Evolutionary conservation across 2,329 filamentous ascomycete species (phyloP).

Genomic region (Podosphaera fusca): DNA sequence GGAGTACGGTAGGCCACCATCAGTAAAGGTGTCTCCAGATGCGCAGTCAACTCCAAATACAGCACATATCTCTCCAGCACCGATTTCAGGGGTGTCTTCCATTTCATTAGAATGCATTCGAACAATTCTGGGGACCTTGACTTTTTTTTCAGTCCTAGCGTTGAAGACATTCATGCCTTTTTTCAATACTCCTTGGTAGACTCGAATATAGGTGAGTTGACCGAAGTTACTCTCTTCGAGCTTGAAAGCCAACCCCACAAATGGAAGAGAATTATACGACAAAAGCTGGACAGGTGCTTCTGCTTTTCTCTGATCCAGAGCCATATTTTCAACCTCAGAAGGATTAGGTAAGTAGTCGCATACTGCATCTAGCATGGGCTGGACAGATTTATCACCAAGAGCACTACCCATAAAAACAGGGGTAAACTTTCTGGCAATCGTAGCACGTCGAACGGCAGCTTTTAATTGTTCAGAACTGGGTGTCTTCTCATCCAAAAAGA

Average conservation of each 20-base stretch:
- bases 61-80: constrained; percentile 92
- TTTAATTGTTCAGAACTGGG: constrained; percentile 71
- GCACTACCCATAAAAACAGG: constrained; percentile 95
- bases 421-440: constrained; percentile 72
- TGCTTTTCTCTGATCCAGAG: constrained; percentile 56
- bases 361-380: constrained; percentile 90
- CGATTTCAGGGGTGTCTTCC: constrained; percentile 85
- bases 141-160: constrained; percentile 80
- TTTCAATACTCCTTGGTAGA: constrained; percentile 78
- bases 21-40: constrained; percentile 93
- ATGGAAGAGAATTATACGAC: constrained; percentile 80
- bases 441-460: constrained; percentile 73
- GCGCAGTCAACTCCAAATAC: constrained; percentile 97
- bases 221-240: constrained; percentile 97
- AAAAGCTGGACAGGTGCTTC: constrained; percentile 72
- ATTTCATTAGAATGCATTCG: constrained; percentile 99
- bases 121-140: constrained; percentile 90
- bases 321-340: constrained; percentile 67
- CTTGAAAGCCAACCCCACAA: constrained; percentile 93
- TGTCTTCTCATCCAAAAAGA: constrained; percentile 70
- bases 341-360: constrained; percentile 93
- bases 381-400: constrained; percentile 78
- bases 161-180: constrained; percentile 89
- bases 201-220: constrained; percentile 92
- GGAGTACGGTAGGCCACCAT: constrained; percentile 73